Conservation (phyloP, 805 yeast genomes). For the Hanseniaspora clermontiae region DNA sequence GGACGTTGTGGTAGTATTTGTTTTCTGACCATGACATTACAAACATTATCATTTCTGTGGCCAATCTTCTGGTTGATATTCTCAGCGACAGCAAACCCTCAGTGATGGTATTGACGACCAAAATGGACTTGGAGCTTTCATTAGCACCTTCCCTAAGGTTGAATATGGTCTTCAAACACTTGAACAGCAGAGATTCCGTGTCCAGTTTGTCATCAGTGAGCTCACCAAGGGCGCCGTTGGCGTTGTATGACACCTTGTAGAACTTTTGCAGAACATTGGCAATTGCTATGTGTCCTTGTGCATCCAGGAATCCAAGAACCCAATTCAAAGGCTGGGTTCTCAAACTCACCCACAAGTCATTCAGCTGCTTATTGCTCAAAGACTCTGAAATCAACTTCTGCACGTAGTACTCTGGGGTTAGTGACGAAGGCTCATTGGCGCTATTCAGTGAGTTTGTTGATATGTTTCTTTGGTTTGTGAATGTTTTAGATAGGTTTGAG, state of each 20-base stretch:
- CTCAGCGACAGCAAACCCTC: constrained; percentile 66
- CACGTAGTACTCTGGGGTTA: constrained; percentile 65
- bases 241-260: constrained; percentile 16
- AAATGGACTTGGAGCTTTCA: constrained; percentile 35
- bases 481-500: constrained; percentile 7
- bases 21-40: constrained; percentile 36
- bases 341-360: constrained; percentile 77
- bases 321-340: constrained; percentile 80
- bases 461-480: constrained; percentile 16
- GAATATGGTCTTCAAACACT: constrained; percentile 63
- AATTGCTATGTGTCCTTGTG: constrained; percentile 72
- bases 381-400: constrained; percentile 57
- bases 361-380: constrained; percentile 57
- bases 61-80: constrained; percentile 61
- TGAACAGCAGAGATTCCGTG: constrained; percentile 61
- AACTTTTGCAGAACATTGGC: constrained; percentile 52
- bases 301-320: constrained; percentile 64
- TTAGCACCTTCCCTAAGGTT: constrained; percentile 52
- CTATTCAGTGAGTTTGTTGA: constrained; percentile 19
- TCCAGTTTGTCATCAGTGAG: constrained; percentile 40
- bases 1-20: constrained; percentile 35
- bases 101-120: constrained; percentile 47
- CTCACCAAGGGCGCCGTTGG: constrained; percentile 22
- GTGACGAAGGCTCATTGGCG: constrained; percentile 25
- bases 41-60: constrained; percentile 61